Base-by-base conservation (phyloP, 371 early-diverging fungal species). In the Apophysomyces sp. region DNA sequence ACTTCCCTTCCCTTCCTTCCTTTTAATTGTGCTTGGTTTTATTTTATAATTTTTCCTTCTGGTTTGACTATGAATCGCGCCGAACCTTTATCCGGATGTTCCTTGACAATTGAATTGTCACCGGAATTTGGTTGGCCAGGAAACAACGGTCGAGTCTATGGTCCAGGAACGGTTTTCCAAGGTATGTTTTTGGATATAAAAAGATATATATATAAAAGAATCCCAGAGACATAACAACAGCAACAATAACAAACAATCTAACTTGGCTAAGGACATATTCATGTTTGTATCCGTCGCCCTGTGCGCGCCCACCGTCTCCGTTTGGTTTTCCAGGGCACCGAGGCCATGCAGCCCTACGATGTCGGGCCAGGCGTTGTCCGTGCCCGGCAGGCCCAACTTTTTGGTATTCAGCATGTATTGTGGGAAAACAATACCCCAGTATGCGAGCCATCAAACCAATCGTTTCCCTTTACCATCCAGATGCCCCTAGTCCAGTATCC, bases 81-180 rank as follows among this genome's bases (percentile, higher is more conserved):
- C 49, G 21, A 44, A 21, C 27, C 49, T 5, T 21, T 21, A 7
- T 21, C 49, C 3, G 49, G 21, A 18, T 44, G 49, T 21, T 44
- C 16, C 3, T 21, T 74, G 15, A 55, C 58, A 55, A 71, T 78
- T 28, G 69, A 74, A 32, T 62, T 78, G 6, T 57, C 68, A 39
- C 78, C 73, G 16, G 78, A 78, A 66, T 78, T 78, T 59, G 78
- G 78, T 24, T 78, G 71, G 67, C 62, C 65, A 16, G 31, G 62
- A 37, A 63, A 71, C 37, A 66, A 69, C 13, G 63, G 71, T 34
- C 69, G 73, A 21, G 73, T 74, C 4, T 78, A 63, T 62, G 75
- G 75, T 18, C 78, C 78, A 41, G 78, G 78, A 24, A 72, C 71
- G n/a, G 73, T 74, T 7, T 78, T 78, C 26, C 73, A 78, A 74